Conservation (phyloP, 371 early-diverging fungal species). For the Nematocida homosporus region DNA sequence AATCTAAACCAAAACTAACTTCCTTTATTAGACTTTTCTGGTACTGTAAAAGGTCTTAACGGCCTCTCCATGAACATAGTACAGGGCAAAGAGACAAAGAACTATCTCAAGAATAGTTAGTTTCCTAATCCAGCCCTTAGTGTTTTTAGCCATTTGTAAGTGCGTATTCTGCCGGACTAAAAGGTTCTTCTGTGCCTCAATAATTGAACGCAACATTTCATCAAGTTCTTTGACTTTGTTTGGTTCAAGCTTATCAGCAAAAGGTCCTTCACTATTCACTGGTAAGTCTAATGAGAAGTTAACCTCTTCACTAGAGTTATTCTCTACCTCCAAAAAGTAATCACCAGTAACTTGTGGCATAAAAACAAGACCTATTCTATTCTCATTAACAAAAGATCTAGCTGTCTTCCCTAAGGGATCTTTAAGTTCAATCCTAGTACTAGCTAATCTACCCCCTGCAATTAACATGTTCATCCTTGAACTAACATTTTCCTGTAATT, state of each 20-base stretch:
- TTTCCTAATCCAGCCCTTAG: slow-evolving; percentile 54
- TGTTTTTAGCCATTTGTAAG: slow-evolving; percentile 34
- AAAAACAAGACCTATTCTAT: slow-evolving; percentile 11
- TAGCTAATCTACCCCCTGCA: not conserved
- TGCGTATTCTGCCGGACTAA: slow-evolving; percentile 33
- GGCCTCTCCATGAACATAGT: slow-evolving; percentile 50
- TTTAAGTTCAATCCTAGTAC: not conserved
- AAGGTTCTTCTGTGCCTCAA: slow-evolving; percentile 19
- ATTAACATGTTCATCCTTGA: slow-evolving; percentile 13
- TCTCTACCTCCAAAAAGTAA: not conserved
- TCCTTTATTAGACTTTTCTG: slow-evolving; percentile 26
- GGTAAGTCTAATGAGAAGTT: slow-evolving; percentile 24
- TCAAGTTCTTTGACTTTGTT: slow-evolving; percentile 38
- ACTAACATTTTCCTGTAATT: not conserved
- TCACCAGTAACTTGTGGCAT: slow-evolving; percentile 16
- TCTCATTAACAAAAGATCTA: slow-evolving; percentile 17
- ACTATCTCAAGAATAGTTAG: slow-evolving; percentile 37
- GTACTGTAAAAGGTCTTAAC: slow-evolving; percentile 56
- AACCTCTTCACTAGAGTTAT: not conserved
- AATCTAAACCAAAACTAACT: too few species aligned
- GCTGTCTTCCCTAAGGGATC: slow-evolving; percentile 16
- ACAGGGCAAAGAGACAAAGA: slow-evolving; percentile 40
- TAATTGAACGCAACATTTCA: slow-evolving; percentile 16
- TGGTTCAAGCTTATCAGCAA: slow-evolving; percentile 19
- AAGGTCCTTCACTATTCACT: slow-evolving; percentile 41